Evolutionary conservation across 2,329 filamentous ascomycete species (phyloP).

Genomic region (Chaetomiaceae sp.): DNA sequence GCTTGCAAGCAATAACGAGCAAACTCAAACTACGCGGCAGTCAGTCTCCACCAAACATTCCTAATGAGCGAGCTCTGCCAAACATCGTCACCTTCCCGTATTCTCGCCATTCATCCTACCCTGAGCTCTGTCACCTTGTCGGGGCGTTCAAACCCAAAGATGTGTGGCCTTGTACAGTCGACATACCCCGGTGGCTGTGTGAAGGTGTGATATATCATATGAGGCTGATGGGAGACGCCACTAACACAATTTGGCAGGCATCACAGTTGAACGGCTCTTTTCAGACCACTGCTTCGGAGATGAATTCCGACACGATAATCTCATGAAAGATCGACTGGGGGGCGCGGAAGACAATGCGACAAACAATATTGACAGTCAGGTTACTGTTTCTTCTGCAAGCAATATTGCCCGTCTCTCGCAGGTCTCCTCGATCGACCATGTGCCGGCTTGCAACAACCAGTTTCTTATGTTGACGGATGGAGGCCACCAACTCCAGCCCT

Average conservation of each 20-base stretch:
- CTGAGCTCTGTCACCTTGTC: slow-evolving; percentile 70
- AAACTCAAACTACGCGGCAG: slow-evolving; percentile 18
- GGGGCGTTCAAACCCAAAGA: slow-evolving; percentile 66
- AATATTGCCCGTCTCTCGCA: slow-evolving; percentile 15
- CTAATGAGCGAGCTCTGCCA: slow-evolving; percentile 33
- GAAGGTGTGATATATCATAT: slow-evolving; percentile 35
- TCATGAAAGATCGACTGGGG: slow-evolving; percentile 44
- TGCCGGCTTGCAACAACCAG: not conserved
- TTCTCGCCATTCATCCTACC: slow-evolving; percentile 83
- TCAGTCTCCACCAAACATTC: not conserved
- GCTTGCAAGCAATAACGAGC: slow-evolving; percentile 27
- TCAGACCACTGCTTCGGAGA: slow-evolving; percentile 60
- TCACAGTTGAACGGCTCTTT: slow-evolving; percentile 67
- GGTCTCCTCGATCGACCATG: not conserved
- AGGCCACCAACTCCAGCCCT: not conserved
- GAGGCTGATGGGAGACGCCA: not conserved
- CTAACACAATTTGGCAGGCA: slow-evolving; percentile 29
- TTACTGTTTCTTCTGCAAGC: slow-evolving; percentile 12
- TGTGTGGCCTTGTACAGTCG: slow-evolving; percentile 76
- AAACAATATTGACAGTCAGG: slow-evolving; percentile 15
- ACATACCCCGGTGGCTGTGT: slow-evolving; percentile 57
- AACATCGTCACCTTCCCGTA: slow-evolving; percentile 66
- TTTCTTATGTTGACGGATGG: no score
- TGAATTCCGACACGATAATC: slow-evolving; percentile 60
- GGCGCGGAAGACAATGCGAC: not conserved